A percentile compares a stretch with the other conserved stretches of the same genome.
phyloP scores from a whole-genome alignment of 768 basidiomycete genomes.

The Hemileccinum rubropunctum region DNA sequence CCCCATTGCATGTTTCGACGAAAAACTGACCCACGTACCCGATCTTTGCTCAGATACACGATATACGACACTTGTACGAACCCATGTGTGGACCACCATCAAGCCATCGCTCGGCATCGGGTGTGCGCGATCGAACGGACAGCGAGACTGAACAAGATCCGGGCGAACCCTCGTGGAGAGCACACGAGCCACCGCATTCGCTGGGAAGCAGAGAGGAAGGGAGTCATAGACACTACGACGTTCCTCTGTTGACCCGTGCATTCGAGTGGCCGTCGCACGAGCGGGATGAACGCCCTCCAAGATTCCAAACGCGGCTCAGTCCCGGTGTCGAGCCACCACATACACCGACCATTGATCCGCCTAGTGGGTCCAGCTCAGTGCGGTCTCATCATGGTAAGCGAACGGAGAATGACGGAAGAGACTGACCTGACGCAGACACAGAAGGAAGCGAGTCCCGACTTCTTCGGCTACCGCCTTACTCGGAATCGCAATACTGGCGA shows the following conservation, averaged over 20 bases:
- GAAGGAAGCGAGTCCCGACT: constrained; percentile 16
- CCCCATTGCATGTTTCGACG: constrained; percentile 13
- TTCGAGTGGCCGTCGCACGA: constrained; percentile 25
- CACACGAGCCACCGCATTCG: neutral
- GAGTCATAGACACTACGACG: constrained; percentile 10
- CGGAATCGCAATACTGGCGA: constrained; percentile 23
- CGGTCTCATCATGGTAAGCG: constrained; percentile 22
- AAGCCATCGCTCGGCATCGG: constrained; percentile 14
- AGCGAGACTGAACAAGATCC: constrained; percentile 46
- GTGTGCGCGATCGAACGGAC: constrained; percentile 32
- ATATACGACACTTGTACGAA: constrained; percentile 12
- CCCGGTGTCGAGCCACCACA: constrained; percentile 11
- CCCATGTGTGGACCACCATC: constrained; percentile 23
- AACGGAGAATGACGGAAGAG: neutral
- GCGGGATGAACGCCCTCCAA: constrained; percentile 12
- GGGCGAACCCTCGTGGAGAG: constrained; percentile 38
- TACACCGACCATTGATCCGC: constrained; percentile 14
- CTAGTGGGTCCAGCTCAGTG: constrained; percentile 4
- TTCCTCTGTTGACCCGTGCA: constrained; percentile 17
- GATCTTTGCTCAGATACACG: constrained; percentile 1
- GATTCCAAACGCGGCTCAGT: constrained; percentile 11
- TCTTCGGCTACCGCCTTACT: constrained; percentile 16
- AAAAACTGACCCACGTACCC: constrained; percentile 20
- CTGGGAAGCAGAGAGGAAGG: constrained; percentile 14
- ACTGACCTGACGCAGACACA: constrained; percentile 12